phyloP scores from a whole-genome alignment of 2,329 filamentous ascomycete genomes.

The Annulohypoxylon truncatum region DNA sequence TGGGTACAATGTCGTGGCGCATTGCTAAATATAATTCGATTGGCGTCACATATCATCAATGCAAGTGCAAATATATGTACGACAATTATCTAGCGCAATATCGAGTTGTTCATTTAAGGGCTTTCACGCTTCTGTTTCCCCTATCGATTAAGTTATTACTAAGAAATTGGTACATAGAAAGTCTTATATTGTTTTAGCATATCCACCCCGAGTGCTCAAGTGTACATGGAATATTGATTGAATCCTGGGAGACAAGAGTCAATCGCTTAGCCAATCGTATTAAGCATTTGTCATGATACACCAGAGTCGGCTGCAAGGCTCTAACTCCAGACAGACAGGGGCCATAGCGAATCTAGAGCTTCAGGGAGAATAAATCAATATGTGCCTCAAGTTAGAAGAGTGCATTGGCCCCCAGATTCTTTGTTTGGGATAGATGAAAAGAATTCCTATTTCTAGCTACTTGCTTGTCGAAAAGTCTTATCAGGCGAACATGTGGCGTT shows the following conservation, averaged over 20 bases:
- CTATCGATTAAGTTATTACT: too few species aligned
- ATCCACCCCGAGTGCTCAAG: too few species aligned
- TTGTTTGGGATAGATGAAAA: conserved; percentile 20
- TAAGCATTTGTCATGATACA: conserved; percentile 7
- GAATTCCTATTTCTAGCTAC: neutral
- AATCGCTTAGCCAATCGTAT: conserved; percentile 5
- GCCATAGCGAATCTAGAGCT: conserved; percentile 17
- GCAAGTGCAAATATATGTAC: neutral
- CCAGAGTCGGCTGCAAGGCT: conserved; percentile 12
- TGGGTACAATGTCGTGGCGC: too few species aligned
- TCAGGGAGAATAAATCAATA: conserved; percentile 15
- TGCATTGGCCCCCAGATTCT: conserved; percentile 28
- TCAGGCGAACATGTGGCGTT: conserved; percentile 2
- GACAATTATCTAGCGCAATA: too few species aligned
- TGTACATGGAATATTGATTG: neutral
- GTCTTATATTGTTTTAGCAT: too few species aligned
- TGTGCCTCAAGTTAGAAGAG: conserved; percentile 29
- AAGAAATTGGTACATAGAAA: too few species aligned
- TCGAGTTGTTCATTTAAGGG: too few species aligned
- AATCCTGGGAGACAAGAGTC: neutral
- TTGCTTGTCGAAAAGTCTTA: neutral
- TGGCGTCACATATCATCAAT: too few species aligned
- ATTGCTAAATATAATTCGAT: too few species aligned
- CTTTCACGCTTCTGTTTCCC: too few species aligned
- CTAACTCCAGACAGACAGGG: conserved; percentile 17